phyloP scores from a whole-genome alignment of 2,329 filamentous ascomycete species.

The Nemania diffusa region DNA sequence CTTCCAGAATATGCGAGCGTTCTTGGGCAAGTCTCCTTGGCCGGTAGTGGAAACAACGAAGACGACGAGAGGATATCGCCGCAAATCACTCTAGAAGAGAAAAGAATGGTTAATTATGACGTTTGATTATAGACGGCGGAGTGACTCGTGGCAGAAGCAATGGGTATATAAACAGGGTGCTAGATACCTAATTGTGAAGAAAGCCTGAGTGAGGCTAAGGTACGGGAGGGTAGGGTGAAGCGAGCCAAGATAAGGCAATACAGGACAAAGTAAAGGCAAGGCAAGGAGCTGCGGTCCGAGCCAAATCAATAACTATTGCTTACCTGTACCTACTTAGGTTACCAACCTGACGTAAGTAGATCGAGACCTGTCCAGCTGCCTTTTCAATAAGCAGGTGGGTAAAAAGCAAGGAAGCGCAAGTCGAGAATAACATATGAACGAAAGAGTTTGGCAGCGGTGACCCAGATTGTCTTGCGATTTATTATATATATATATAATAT shows the following conservation, averaged over 20 bases:
- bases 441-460: background rate
- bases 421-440: background rate
- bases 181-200: background rate
- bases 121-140: background rate
- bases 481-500: no score
- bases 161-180: background rate
- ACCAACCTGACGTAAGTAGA: background rate
- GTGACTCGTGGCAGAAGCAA: background rate
- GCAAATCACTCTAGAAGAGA: constrained; percentile 58
- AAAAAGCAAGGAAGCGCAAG: background rate
- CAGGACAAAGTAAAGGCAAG: background rate
- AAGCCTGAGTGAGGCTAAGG: no score
- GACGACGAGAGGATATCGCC: constrained; percentile 69
- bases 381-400: background rate
- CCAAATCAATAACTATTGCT: background rate
- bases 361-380: background rate
- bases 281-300: background rate
- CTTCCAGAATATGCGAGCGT: constrained; percentile 85
- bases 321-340: background rate
- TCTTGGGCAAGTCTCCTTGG: constrained; percentile 90
- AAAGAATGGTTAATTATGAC: constrained; percentile 4
- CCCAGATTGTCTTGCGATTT: no score
- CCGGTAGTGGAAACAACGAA: constrained; percentile 93
- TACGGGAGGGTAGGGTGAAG: no score
- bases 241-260: background rate